Evolutionary conservation across 225 moss, liverwort and hornwort species (phyloP), one percentile per base, ranked within the genome.

Genomic region (Polytrichum commune): DNA sequence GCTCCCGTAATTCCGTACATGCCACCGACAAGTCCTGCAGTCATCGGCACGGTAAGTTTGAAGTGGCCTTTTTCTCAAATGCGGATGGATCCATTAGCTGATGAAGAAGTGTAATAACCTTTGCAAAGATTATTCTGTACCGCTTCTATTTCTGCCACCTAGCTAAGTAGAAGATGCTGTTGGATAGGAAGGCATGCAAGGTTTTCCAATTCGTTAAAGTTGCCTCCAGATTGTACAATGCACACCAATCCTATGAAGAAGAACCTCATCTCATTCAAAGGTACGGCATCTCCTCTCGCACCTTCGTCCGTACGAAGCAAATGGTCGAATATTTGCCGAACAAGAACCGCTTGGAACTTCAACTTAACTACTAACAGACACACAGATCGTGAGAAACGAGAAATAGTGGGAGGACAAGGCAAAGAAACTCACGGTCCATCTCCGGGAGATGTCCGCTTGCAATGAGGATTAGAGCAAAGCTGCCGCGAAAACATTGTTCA

Each of bases 381-480:
- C 27, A n/a, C 38, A 68, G 24, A 24, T 53, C 68, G 33, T 33
- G 22, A 55, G 27, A 68, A 68, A 68, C 38, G 68, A 68, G 29
- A 33, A 53, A 56, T 4, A 64, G 46, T 46, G 46, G 46, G 16
- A 35, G 16, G 46, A 13, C 10, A 6, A 58, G 24, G 58, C 24
- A 58, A 58, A 26, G 53, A 23, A 73, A 92, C 95, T 97, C 89
- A 97, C 96, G 94, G 97, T 84, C 97, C 97, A 89, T 97, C 97
- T 72, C 97, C 90, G 0, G 92, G 94, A 84, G 97, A 97, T 67
- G 94, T 94, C 81, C 91, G 89, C 97, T 97, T 94, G 88, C 94
- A 97, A 83, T 97, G 97, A 29, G 91, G 97, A 91, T 94, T 97
- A n/a, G 97, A 97, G 77, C 94, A 97, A 83, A 97, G 90, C 90